Evolutionary conservation across 1,284 basidiomycete genomes (phyloP).

Genomic region (Sanghuangporus weigelae): DNA sequence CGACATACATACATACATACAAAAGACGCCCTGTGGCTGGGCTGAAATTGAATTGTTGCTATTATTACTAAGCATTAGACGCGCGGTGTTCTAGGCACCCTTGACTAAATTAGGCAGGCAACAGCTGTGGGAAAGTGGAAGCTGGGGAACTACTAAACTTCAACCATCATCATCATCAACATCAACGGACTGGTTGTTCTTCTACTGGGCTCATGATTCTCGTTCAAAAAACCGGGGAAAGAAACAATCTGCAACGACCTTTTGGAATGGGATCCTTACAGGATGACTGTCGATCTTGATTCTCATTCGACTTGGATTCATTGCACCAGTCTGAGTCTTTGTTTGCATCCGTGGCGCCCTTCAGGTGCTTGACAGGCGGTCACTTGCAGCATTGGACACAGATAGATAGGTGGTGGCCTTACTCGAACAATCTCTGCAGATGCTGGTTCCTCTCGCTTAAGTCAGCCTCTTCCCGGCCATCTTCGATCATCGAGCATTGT

Average conservation of each 20-base stretch:
- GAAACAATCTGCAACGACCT: neutral
- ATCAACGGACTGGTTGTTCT: neutral
- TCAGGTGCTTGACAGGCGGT: neutral
- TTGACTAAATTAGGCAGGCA: neutral
- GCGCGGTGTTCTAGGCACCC: neutral
- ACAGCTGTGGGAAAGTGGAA: too few relatives aligned
- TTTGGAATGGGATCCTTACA: neutral
- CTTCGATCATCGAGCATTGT: neutral
- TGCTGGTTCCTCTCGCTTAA: neutral
- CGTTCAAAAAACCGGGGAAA: neutral
- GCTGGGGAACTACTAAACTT: too few relatives aligned
- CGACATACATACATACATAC: neutral
- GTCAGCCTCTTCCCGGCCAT: constrained; percentile 1
- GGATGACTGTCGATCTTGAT: neutral
- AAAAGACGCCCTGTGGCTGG: neutral
- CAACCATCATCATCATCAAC: too few relatives aligned
- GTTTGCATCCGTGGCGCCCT: neutral
- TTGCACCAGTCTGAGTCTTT: neutral
- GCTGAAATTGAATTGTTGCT: neutral
- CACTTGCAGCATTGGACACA: neutral
- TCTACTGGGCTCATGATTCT: neutral
- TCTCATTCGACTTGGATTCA: neutral
- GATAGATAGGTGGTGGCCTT: neutral
- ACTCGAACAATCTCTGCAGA: neutral
- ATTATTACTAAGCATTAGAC: neutral